Evolutionary conservation across 2,329 filamentous ascomycete genomes (phyloP), one percentile per base, ranked within the genome.

Genomic region (Coniochaeta hoffmannii): DNA sequence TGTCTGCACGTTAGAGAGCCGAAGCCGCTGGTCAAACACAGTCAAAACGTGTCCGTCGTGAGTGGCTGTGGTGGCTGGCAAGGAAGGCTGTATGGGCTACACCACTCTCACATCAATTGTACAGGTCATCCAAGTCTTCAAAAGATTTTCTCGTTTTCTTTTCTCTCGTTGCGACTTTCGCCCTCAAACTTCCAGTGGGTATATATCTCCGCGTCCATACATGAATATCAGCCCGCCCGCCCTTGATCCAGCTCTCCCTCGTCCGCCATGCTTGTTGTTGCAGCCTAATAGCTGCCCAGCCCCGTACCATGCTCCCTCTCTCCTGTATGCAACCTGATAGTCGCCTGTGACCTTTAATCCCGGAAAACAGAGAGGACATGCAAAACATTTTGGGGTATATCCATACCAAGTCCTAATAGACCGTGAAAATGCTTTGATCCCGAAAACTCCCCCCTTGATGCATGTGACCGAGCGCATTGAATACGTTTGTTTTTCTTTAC

Each of bases 321-420:
- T n/a, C n/a, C 3, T 22, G 34, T 41, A 14, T 41, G 9, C 36
- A 41, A 41, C 36, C 36, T 41, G 9, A 41, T 41, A 41, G 36
- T 22, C 22, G 36, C 36, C 35, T 14, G n/a, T 41, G 4, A n/a
- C 36, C 17, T 11, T 2, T 36, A n/a, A n/a, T n/a, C n/a, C 17
- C 15, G 6, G 34, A n/a, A 36, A 36, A 34, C 10, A 34, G 17
- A 36, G 14, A 36, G 36, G 22, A 9, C 36, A 19, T 41, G 5
- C n/a, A n/a, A 41, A 41, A 41, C 36, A 41, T 41, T 41, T 41
- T 41, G n/a, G 36, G 36, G 36, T 41, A 41, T 41, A 41, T 41
- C 17, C 2, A 41, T 41, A 41, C 36, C 36, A 11, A n/a, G 36
- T 41, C 36, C 36, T 41, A 41, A 41, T 22, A 41, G 36, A 41